A percentile compares a stretch with the other conserved stretches of the same genome.
Evolutionary conservation across 768 basidiomycete genomes (phyloP).

Genomic region (Hydnomerulius pinastri): DNA sequence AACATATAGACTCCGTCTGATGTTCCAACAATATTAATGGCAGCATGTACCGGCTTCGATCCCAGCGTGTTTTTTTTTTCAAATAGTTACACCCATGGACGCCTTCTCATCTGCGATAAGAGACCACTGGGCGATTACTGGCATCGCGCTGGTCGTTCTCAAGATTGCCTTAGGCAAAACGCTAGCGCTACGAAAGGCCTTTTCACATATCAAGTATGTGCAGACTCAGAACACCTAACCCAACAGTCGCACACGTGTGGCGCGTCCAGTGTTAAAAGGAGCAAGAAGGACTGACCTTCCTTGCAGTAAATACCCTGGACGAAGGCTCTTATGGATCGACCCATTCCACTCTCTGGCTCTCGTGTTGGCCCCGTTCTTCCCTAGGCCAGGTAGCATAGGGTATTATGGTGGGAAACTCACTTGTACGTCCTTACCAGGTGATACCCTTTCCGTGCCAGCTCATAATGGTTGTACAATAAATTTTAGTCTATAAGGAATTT

Average conservation of each 20-base stretch:
- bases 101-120: neutral
- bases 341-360: slow-evolving; percentile 33
- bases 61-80: too few relatives aligned
- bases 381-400: slow-evolving; percentile 35
- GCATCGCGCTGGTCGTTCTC: slow-evolving; percentile 8
- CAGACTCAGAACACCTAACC: too few relatives aligned
- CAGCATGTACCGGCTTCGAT: too few relatives aligned
- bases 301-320: slow-evolving; percentile 23
- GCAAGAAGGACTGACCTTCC: too few relatives aligned
- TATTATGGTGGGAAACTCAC: slow-evolving; percentile 37
- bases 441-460: too few relatives aligned
- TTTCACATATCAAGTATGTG: slow-evolving; percentile 21
- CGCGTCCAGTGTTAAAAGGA: too few relatives aligned
- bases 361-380: slow-evolving; percentile 33
- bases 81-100: too few relatives aligned
- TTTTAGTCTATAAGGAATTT: slow-evolving; percentile 39
- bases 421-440: slow-evolving; percentile 34
- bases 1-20: too few relatives aligned
- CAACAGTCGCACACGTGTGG: too few relatives aligned
- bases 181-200: slow-evolving; percentile 8
- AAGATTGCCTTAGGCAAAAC: slow-evolving; percentile 9
- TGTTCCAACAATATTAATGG: too few relatives aligned
- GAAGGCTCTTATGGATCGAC: slow-evolving; percentile 27
- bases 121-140: slow-evolving; percentile 9
- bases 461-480: neutral